These are phyloP conservation scores for Sutorius australiensis DNA, from an alignment of 768 basidiomycete species.

Conservation along the genomic window DNA sequence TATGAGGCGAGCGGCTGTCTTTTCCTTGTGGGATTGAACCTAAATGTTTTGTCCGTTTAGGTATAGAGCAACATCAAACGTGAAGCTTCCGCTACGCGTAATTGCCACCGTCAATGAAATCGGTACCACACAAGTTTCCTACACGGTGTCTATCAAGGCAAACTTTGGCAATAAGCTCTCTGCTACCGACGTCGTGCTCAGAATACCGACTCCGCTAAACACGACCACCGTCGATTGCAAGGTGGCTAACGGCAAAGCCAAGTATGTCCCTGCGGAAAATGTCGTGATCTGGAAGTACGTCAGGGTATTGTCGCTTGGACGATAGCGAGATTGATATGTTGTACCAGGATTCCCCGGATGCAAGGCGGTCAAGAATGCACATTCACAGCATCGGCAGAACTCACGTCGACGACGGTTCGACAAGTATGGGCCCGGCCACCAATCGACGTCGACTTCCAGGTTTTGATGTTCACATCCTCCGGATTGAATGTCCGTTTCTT, in stretches of 20 bases:
- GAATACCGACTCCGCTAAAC: constrained; percentile 95
- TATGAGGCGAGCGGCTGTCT: constrained; percentile 65
- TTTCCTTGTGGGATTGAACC: neutral
- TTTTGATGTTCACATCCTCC: constrained; percentile 97
- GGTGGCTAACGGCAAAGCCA: constrained; percentile 89
- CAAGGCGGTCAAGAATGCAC: constrained; percentile 93
- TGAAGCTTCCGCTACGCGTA: constrained; percentile 88
- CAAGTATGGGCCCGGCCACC: constrained; percentile 98
- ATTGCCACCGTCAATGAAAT: constrained; percentile 92
- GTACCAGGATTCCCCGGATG: constrained; percentile 77
- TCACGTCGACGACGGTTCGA: constrained; percentile 85
- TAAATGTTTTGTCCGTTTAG: constrained; percentile 37
- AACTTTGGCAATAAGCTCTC: constrained; percentile 90
- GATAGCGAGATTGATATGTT: constrained; percentile 1
- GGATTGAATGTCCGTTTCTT: constrained; percentile 95
- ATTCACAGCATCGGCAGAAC: constrained; percentile 72
- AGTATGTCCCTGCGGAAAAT: constrained; percentile 95
- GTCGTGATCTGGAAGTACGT: constrained; percentile 97
- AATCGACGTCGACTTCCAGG: constrained; percentile 97
- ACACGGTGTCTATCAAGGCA: constrained; percentile 81
- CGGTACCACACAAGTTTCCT: constrained; percentile 88
- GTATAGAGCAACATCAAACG: constrained; percentile 93
- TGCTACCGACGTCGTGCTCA: constrained; percentile 86
- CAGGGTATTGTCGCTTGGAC: neutral
- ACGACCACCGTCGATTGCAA: constrained; percentile 92